Evolutionary conservation across 2,329 filamentous ascomycete species (phyloP).

Genomic region (Aureobasidium lini): DNA sequence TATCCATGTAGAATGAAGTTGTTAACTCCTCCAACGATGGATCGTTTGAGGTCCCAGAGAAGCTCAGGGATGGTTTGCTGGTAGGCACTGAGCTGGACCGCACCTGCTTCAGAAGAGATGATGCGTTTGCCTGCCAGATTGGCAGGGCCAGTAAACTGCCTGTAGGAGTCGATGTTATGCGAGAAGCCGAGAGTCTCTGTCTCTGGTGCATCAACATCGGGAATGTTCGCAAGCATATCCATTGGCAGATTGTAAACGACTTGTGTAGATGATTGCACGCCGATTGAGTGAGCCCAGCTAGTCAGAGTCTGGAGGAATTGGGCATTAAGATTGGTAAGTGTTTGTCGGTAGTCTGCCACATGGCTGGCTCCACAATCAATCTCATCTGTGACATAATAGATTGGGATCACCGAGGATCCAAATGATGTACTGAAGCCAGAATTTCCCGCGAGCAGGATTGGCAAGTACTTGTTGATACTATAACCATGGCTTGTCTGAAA

Average conservation of each 20-base stretch:
- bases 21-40: conserved; percentile 36
- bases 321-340: conserved; percentile 25
- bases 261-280: conserved; percentile 26
- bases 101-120: conserved; percentile 30
- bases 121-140: conserved; percentile 26
- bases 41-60: conserved; percentile 31
- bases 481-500: conserved; percentile 25
- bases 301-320: conserved; percentile 23
- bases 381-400: conserved; percentile 21
- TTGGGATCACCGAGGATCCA: conserved; percentile 14
- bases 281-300: conserved; percentile 23
- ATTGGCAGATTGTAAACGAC: conserved; percentile 30
- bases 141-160: conserved; percentile 28
- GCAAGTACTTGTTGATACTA: conserved; percentile 25
- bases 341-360: conserved; percentile 25
- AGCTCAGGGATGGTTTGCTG: conserved; percentile 26
- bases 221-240: conserved; percentile 27
- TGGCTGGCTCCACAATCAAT: conserved; percentile 19
- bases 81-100: conserved; percentile 23
- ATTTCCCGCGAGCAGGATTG: conserved; percentile 24
- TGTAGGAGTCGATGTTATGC: conserved; percentile 27
- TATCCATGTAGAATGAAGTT: conserved; percentile 40
- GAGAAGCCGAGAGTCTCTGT: conserved; percentile 29
- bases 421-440: conserved; percentile 18
- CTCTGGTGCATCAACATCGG: conserved; percentile 28